Percentiles rank a stretch among this genome's conserved stretches.
Evolutionary conservation across 2,329 filamentous ascomycete genomes (phyloP).

Genomic region (Xylariaceae sp.): DNA sequence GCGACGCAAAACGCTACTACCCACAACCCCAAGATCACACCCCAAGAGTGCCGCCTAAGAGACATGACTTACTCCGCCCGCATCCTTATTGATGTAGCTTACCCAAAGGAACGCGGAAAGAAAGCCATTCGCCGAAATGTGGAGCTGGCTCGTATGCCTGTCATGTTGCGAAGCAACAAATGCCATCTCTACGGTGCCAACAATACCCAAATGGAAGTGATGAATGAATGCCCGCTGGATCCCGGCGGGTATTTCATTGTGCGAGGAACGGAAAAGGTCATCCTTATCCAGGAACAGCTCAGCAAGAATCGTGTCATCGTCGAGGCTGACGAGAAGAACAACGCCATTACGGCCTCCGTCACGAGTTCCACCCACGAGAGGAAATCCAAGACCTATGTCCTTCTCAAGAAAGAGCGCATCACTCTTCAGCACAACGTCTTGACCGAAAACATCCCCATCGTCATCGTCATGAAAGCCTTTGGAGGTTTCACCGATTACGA

Average conservation of each 20-base stretch:
- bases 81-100: slow-evolving; percentile 88
- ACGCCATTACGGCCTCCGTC: slow-evolving; percentile 89
- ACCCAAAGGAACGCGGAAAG: slow-evolving; percentile 70
- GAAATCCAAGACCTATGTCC: slow-evolving; percentile 96
- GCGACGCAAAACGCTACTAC: slow-evolving; percentile 69
- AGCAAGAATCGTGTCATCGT: slow-evolving; percentile 99
- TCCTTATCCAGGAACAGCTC: slow-evolving; percentile 94
- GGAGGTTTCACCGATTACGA: slow-evolving; percentile 93
- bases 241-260: slow-evolving; percentile 98
- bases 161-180: slow-evolving; percentile 95
- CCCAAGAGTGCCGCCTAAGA: slow-evolving; percentile 91
- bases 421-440: slow-evolving; percentile 89
- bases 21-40: slow-evolving; percentile 72
- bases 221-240: slow-evolving; percentile 94
- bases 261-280: slow-evolving; percentile 96
- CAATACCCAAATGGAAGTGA: slow-evolving; percentile 81
- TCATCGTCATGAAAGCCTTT: slow-evolving; percentile 87
- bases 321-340: slow-evolving; percentile 87
- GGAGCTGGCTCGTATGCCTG: slow-evolving; percentile 83
- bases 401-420: slow-evolving; percentile 89
- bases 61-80: slow-evolving; percentile 98
- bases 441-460: slow-evolving; percentile 89
- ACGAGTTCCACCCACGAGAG: slow-evolving; percentile 97
- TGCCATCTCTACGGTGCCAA: slow-evolving; percentile 81
- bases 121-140: slow-evolving; percentile 72